Percentiles rank a stretch among this genome's conserved stretches.
These are phyloP conservation scores for Fusarium sp. DNA, from an alignment of 2,329 filamentous ascomycete species.

Conservation along the genomic window DNA sequence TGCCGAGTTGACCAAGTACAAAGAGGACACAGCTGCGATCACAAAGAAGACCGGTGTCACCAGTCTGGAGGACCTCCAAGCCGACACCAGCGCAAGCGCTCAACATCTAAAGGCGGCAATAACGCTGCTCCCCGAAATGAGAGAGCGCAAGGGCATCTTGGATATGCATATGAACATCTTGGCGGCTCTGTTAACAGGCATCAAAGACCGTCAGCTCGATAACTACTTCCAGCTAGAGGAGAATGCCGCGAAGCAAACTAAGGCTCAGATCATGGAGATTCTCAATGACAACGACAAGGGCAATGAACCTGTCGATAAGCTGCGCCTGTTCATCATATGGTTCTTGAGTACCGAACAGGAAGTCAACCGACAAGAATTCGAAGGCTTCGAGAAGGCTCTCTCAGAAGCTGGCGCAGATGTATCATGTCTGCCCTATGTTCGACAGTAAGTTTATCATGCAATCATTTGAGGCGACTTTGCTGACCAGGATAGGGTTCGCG, in stretches of 20 bases:
- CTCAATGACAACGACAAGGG: constrained; percentile 86
- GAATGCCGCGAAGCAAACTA: constrained; percentile 89
- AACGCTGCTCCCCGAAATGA: constrained; percentile 87
- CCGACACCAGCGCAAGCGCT: constrained; percentile 87
- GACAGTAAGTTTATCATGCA: constrained; percentile 68
- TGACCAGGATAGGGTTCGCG: constrained; percentile 73
- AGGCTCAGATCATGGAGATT: constrained; percentile 86
- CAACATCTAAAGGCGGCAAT: constrained; percentile 97
- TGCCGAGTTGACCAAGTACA: constrained; percentile 91
- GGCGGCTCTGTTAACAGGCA: constrained; percentile 78
- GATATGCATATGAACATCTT: constrained; percentile 99
- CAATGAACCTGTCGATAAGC: constrained; percentile 85
- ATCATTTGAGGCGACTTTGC: constrained; percentile 5
- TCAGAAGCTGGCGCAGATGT: constrained; percentile 79
- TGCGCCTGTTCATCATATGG: constrained; percentile 97
- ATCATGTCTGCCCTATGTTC: constrained; percentile 83
- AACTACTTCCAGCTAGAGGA: constrained; percentile 97
- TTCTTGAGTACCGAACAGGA: constrained; percentile 94
- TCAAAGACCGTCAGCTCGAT: constrained; percentile 94
- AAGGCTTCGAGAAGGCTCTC: constrained; percentile 86
- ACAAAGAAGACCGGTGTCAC: constrained; percentile 95
- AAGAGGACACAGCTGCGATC: constrained; percentile 92
- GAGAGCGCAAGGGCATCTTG: constrained; percentile 90
- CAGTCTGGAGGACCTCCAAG: constrained; percentile 91
- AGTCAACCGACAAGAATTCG: constrained; percentile 82